A percentile compares a stretch with the other conserved stretches of the same genome.
phyloP scores from a whole-genome alignment of 176 grass and related monocot genomes.

The Ensete ventricosum region DNA sequence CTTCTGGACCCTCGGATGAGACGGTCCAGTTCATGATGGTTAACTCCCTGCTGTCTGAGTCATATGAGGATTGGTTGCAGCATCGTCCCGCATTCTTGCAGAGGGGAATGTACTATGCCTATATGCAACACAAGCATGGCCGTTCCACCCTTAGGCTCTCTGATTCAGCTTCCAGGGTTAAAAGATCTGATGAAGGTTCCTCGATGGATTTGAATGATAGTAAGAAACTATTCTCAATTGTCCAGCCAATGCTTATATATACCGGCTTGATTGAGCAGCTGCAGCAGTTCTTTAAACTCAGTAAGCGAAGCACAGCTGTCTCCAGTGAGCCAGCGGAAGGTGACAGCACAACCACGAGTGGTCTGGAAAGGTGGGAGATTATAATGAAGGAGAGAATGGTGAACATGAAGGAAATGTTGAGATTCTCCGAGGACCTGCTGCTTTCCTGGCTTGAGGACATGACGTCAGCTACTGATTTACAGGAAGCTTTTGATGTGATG shows the following conservation, averaged over 20 bases:
- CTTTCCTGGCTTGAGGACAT: conserved; percentile 85
- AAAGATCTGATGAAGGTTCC: conserved; percentile 50
- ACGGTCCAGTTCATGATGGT: conserved; percentile 98
- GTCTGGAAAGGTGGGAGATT: conserved; percentile 58
- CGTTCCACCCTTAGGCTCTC: conserved; percentile 37
- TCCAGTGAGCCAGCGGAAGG: conserved; percentile 15
- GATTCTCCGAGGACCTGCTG: conserved; percentile 61
- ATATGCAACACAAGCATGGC: conserved; percentile 86
- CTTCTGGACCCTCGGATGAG: conserved; percentile 50
- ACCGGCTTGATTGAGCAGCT: conserved; percentile 85
- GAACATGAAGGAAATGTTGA: conserved; percentile 82
- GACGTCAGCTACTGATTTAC: conserved; percentile 59
- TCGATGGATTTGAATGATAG: conserved; percentile 42
- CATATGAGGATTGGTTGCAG: conserved; percentile 82
- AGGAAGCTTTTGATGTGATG: conserved; percentile 90
- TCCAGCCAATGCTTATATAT: conserved; percentile 86
- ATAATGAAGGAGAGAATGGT: conserved; percentile 79
- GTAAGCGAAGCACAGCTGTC: conserved; percentile 28
- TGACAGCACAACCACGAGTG: not conserved
- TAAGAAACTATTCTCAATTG: conserved; percentile 49
- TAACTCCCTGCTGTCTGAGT: conserved; percentile 76
- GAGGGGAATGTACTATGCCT: conserved; percentile 80
- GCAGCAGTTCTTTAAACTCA: conserved; percentile 77
- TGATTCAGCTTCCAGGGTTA: conserved; percentile 17
- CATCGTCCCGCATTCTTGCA: conserved; percentile 70